Conservation (phyloP, 1,139 yeast species). For the Meyerozyma carpophila region DNA sequence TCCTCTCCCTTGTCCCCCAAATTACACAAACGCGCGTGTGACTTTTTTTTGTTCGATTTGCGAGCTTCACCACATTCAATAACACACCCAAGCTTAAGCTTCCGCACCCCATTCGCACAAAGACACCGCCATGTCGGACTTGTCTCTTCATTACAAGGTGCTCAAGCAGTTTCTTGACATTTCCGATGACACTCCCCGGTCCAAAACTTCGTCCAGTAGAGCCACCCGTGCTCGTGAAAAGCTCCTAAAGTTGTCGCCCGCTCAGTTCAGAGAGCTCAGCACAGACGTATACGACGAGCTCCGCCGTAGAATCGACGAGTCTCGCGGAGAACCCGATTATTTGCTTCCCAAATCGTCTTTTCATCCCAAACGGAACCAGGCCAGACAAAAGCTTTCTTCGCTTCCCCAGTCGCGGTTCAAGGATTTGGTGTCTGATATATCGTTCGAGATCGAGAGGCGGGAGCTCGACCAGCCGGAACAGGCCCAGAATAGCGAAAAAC, state of each 20-base stretch:
- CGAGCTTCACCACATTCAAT: background rate
- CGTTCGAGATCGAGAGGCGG: conserved; percentile 82
- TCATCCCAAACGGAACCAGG: conserved; percentile 94
- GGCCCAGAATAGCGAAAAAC: background rate
- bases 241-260: conserved; percentile 68
- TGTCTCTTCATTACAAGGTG: conserved; percentile 44
- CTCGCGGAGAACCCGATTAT: conserved; percentile 54
- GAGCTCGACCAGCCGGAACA: conserved; percentile 33
- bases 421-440: conserved; percentile 86
- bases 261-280: conserved; percentile 84
- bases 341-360: conserved; percentile 66
- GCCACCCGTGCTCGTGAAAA: conserved; percentile 83
- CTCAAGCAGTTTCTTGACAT: conserved; percentile 49
- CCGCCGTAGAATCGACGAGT: conserved; percentile 60
- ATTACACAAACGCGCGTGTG: background rate
- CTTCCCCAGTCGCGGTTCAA: conserved; percentile 78
- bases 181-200: conserved; percentile 43
- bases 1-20: background rate
- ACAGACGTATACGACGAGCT: conserved; percentile 94
- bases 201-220: conserved; percentile 46
- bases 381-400: conserved; percentile 85
- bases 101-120: no score
- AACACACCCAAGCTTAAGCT: background rate
- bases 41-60: background rate
- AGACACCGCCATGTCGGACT: conserved; percentile 12